Conservation (phyloP, 2,329 filamentous ascomycete genomes). For the Fusarium acutatum region DNA sequence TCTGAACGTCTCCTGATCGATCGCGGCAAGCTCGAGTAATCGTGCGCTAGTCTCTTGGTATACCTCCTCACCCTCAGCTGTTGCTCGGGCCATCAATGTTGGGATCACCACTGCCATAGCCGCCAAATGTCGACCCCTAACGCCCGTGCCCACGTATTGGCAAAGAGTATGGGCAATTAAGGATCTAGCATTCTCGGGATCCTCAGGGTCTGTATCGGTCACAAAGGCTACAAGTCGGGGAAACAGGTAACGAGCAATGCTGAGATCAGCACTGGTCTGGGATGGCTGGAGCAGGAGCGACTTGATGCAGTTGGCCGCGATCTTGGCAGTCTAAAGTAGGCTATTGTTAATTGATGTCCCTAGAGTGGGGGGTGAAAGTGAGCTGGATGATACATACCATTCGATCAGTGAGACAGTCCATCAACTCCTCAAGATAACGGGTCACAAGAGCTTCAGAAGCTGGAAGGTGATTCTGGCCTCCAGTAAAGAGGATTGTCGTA, state of each 20-base stretch:
- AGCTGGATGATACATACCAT: constrained; percentile 65
- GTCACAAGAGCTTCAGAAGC: constrained; percentile 78
- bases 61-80: constrained; percentile 65
- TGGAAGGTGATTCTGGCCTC: constrained; percentile 76
- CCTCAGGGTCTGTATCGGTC: constrained; percentile 73
- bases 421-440: constrained; percentile 79
- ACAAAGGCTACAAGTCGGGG: constrained; percentile 81
- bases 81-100: constrained; percentile 76
- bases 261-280: constrained; percentile 72
- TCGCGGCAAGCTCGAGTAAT: constrained; percentile 81
- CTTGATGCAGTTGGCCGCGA: constrained; percentile 88
- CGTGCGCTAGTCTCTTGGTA: constrained; percentile 79
- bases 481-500: constrained; percentile 87
- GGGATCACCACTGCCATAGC: constrained; percentile 82
- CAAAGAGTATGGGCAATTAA: constrained; percentile 79
- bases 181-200: constrained; percentile 78
- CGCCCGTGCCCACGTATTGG: constrained; percentile 67
- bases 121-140: constrained; percentile 57
- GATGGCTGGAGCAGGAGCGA: constrained; percentile 78
- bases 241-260: constrained; percentile 77
- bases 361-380: background rate
- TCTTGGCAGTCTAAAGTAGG: constrained; percentile 74
- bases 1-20: constrained; percentile 78
- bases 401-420: constrained; percentile 83
- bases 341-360: constrained; percentile 8